These are phyloP conservation scores for Cornus suecica DNA, from an alignment of 148 eudicot genomes.

Conservation along the genomic window DNA sequence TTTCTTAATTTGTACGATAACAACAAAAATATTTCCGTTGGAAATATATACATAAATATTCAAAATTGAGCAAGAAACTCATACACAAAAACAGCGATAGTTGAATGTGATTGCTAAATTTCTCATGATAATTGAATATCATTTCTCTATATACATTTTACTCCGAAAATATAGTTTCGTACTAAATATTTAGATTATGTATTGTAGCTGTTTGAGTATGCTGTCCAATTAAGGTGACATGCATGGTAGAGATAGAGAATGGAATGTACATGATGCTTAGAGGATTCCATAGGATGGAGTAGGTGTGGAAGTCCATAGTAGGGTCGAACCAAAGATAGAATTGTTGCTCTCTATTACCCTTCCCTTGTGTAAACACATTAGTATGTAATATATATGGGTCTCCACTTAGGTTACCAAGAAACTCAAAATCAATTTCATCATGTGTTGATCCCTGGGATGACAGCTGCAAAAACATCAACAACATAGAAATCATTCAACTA, in stretches of 20 bases:
- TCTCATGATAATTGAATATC: no score
- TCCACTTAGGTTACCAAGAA: slow-evolving; percentile 12
- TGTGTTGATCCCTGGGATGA: slow-evolving; percentile 5
- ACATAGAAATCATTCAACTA: not conserved
- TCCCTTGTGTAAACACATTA: slow-evolving; percentile 13
- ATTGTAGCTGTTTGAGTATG: no score
- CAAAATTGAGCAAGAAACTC: no score
- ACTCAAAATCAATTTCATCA: slow-evolving; percentile 17
- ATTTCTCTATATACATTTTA: no score
- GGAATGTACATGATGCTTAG: slow-evolving; percentile 8
- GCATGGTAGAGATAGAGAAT: not conserved
- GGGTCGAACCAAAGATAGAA: slow-evolving; percentile 20
- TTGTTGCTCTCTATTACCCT: slow-evolving; percentile 8
- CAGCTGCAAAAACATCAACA: slow-evolving; percentile 8
- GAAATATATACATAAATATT: no score
- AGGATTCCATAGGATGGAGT: slow-evolving; percentile 20
- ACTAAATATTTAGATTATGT: no score
- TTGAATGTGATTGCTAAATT: no score
- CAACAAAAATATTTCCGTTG: no score
- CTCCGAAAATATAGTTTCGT: no score
- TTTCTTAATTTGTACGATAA: no score
- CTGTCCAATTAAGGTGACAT: no score
- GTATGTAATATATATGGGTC: slow-evolving; percentile 11
- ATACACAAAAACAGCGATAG: no score
- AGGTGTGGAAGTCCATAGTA: slow-evolving; percentile 12